Evolutionary conservation across 345 rosid species (phyloP), one percentile per base, ranked within the genome.

Genomic region (Odontarrhena argentea): DNA sequence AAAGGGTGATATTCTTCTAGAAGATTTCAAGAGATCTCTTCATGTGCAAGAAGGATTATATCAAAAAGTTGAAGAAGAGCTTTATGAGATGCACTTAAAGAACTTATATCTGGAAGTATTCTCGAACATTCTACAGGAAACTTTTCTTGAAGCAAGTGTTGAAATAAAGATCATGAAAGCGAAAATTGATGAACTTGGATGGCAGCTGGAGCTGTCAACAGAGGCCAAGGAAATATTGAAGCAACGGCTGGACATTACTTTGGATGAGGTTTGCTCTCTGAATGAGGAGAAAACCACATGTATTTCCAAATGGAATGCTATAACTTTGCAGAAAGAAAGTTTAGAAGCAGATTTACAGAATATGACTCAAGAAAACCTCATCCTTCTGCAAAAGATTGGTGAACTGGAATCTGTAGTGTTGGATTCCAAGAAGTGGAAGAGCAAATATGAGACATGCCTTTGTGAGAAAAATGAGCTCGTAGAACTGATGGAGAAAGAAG

Each of bases 21-120:
- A 85, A 47, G 82, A 88, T 56, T 67, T 88, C 82, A 85, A 81
- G 74, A 87, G 82, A 81, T 86, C 97, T 28, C 85, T 94, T 58
- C 81, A 85, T 62, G 74, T 81, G 73, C 97, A 94, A 82, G 89
- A 85, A 79, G 85, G 86, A 65, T 84, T 90, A 30, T 85, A 85
- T 68, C 76, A 54, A 70, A 94, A 91, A 73, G 84, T 94, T 75
- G 95, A 91, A 78, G 89, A 83, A 72, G 99, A 94, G 70, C 80
- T 81, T 12, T 77, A 70, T 72, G 95, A 88, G 76, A 78, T 84
- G 86, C 87, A 87, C 69, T 80, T 69, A 55, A 79, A 60, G 61
- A 88, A 85, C 73, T 67, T 88, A 38, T 83, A 80, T 74, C 77
- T 94, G 69, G 97, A 91, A 78, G 84, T 94, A 73, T 80, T 86